These are phyloP conservation scores for Cucumis melo DNA, from an alignment of 306 rosid species.

Conservation along the genomic window DNA sequence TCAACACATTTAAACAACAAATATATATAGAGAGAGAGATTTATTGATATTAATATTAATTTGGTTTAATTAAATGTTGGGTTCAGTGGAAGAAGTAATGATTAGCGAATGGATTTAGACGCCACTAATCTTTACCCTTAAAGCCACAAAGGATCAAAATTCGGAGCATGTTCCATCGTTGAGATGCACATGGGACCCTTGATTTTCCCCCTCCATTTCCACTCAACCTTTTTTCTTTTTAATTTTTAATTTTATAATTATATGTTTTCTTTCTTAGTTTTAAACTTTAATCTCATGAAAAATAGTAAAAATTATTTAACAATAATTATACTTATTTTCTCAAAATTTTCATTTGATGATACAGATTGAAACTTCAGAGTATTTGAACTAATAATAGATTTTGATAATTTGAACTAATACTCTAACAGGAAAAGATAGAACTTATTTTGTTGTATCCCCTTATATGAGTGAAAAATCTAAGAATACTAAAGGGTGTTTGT, in stretches of 20 bases:
- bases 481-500: background rate
- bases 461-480: background rate
- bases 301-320: no score
- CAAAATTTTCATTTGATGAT: no score
- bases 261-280: no score
- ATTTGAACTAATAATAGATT: background rate
- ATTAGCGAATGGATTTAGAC: conserved; percentile 45
- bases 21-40: fast-evolving
- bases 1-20: conserved; percentile 21
- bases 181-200: conserved; percentile 47
- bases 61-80: conserved; percentile 7
- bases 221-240: background rate
- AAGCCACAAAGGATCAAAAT: conserved; percentile 32
- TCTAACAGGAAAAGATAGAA: background rate
- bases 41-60: background rate
- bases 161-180: conserved; percentile 44
- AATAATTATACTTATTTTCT: no score
- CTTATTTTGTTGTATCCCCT: background rate
- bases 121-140: conserved; percentile 11
- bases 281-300: no score
- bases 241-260: no score
- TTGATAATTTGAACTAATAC: background rate
- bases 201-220: background rate
- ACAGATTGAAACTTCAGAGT: no score
- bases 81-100: conserved; percentile 56